Evolutionary conservation across 306 rosid species (phyloP), one percentile per base, ranked within the genome.

Genomic region (Hippophae gyantsensis): DNA sequence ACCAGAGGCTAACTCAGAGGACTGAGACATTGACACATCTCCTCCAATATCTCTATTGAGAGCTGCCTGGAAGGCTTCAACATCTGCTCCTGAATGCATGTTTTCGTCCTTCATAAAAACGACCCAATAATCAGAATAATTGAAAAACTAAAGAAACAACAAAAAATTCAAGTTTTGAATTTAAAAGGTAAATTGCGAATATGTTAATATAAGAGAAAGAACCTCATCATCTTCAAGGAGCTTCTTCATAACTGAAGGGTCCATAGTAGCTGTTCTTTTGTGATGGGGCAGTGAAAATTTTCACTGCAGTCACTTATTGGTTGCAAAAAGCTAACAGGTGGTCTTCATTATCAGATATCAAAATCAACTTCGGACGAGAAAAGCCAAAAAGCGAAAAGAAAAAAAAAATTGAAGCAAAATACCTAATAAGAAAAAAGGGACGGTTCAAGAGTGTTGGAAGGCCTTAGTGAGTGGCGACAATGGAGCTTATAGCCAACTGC

Each of bases 161-260:
- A 18, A 12, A 52, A 11, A 56, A 25, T 64, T 56, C 13, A 12
- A 18, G 25, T 7, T n/a, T 59, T 9, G 9, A 49, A 61, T 7
- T 58, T 38, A 41, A 23, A 54, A 49, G 48, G 44, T 40, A 48
- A 63, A 56, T 61, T 44, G 40, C 25, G 43, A 52, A 61, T 23
- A 71, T 63, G 45, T 12, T 32, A n/a, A 27, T 62, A 42, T 50
- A 11, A 61, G 43, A 55, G 27, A 27, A 51, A 53, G 68, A 64
- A 89, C 95, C 88, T 89, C 97, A 5, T 86, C 97, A 62, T 86
- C 97, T 62, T 89, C 97, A 52, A 89, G 82, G 61, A 89, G 90
- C 82, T 89, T 89, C 86, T 89, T 86, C 82, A 89, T 79, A 59
- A 89, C 84, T 25, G 93, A 86, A 7, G 89, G 95, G 69, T 86